Percentiles rank a stretch among this genome's conserved stretches.
Conservation (phyloP, 2,329 filamentous ascomycete genomes). For the Didymosphaeria variabile region DNA sequence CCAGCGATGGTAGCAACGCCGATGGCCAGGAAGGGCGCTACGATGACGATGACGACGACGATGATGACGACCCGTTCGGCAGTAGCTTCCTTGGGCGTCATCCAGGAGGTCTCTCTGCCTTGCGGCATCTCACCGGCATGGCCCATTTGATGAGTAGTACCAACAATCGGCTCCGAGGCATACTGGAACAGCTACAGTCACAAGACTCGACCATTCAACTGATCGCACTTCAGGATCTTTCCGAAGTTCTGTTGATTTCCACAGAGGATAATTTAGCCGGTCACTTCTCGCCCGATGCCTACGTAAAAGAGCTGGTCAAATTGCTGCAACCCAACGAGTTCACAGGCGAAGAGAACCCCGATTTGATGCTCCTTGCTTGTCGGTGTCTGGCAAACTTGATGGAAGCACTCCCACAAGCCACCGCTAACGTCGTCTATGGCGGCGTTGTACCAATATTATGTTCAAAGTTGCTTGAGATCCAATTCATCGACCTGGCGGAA, state of each 20-base stretch:
- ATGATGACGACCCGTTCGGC: slow-evolving; percentile 68
- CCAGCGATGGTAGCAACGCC: slow-evolving; percentile 69
- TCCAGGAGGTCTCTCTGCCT: slow-evolving; percentile 73
- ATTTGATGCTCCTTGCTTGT: slow-evolving; percentile 96
- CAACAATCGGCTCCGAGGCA: slow-evolving; percentile 75
- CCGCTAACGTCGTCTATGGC: slow-evolving; percentile 96
- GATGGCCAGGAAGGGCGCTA: slow-evolving; percentile 67
- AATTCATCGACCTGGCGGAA: slow-evolving; percentile 96
- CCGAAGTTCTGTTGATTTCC: slow-evolving; percentile 90
- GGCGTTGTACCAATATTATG: slow-evolving; percentile 93
- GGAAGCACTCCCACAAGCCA: slow-evolving; percentile 93
- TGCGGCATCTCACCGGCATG: slow-evolving; percentile 84
- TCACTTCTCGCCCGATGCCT: slow-evolving; percentile 92
- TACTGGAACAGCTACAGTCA: slow-evolving; percentile 70
- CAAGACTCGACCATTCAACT: slow-evolving; percentile 89
- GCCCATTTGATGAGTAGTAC: slow-evolving; percentile 78
- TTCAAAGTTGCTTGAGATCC: slow-evolving; percentile 93
- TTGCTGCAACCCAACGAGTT: slow-evolving; percentile 92
- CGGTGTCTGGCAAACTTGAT: slow-evolving; percentile 96
- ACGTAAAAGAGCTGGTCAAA: slow-evolving; percentile 90
- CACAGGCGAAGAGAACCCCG: slow-evolving; percentile 84
- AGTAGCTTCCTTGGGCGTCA: slow-evolving; percentile 72
- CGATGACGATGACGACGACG: slow-evolving; percentile 61
- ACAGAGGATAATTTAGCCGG: slow-evolving; percentile 97
- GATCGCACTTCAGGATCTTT: slow-evolving; percentile 91